A percentile compares a stretch with the other conserved stretches of the same genome.
Evolutionary conservation across 176 grass and related monocot species (phyloP).

Genomic region (Triticum monococcum): DNA sequence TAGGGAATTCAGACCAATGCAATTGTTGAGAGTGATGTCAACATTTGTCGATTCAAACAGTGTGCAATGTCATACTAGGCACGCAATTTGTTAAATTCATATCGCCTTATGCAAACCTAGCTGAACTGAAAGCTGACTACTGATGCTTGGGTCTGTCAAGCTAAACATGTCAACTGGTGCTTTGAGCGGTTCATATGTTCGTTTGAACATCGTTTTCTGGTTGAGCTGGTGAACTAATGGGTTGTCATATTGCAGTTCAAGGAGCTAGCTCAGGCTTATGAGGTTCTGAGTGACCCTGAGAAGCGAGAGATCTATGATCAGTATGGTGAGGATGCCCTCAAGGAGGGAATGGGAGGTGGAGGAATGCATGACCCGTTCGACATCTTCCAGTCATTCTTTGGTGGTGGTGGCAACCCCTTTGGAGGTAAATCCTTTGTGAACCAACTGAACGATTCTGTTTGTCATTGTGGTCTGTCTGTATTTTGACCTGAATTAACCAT

Average conservation of each 20-base stretch:
- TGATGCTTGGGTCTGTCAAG: neutral
- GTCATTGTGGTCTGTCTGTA: too few relatives aligned
- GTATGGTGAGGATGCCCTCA: constrained; percentile 93
- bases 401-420: constrained; percentile 56
- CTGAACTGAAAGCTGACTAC: neutral
- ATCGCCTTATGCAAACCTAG: neutral
- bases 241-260: constrained; percentile 57
- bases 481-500: neutral
- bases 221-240: neutral
- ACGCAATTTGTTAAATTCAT: neutral
- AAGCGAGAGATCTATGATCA: constrained; percentile 88
- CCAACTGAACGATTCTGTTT: neutral
- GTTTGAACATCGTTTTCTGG: too few relatives aligned
- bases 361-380: constrained; percentile 84
- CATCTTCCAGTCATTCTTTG: constrained; percentile 84
- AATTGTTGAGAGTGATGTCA: too few relatives aligned
- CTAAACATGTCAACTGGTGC: too few relatives aligned
- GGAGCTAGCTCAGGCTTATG: constrained; percentile 89
- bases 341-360: constrained; percentile 82
- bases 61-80: neutral
- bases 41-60: neutral
- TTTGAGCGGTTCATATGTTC: too few relatives aligned
- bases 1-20: neutral
- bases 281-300: constrained; percentile 86
- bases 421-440: constrained; percentile 36